Evolutionary conservation across 1,139 yeast genomes (phyloP).

Genomic region (Magnusiomyces starmeri): DNA sequence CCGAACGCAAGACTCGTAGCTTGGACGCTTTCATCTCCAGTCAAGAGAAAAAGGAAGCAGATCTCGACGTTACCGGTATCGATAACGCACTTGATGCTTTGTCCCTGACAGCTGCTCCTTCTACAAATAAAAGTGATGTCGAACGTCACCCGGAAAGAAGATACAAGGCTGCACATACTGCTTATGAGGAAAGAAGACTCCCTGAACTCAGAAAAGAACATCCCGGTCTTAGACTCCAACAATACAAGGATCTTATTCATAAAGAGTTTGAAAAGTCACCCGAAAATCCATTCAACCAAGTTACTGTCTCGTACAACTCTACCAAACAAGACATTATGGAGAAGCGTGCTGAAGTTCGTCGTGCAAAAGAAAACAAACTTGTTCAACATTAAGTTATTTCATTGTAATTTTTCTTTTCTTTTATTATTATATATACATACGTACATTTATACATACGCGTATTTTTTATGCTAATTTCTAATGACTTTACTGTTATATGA

Average conservation of each 20-base stretch:
- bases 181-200: slow-evolving; percentile 62
- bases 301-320: slow-evolving; percentile 59
- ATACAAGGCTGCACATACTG: slow-evolving; percentile 72
- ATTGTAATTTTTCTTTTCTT: too few species aligned
- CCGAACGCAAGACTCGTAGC: slow-evolving; percentile 55
- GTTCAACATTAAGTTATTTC: slow-evolving; percentile 3
- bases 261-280: slow-evolving; percentile 79
- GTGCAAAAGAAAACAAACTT: slow-evolving; percentile 31
- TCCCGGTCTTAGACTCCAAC: slow-evolving; percentile 76
- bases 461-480: not conserved
- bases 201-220: slow-evolving; percentile 71
- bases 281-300: slow-evolving; percentile 82
- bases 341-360: slow-evolving; percentile 47
- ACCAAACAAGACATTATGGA: slow-evolving; percentile 45
- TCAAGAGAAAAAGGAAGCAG: slow-evolving; percentile 29
- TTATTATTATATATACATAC: not conserved
- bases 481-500: too few species aligned
- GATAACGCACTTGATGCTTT: slow-evolving; percentile 77
- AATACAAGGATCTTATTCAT: slow-evolving; percentile 61
- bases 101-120: slow-evolving; percentile 38
- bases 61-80: slow-evolving; percentile 64
- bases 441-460: not conserved
- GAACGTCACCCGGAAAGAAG: slow-evolving; percentile 89
- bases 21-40: slow-evolving; percentile 42
- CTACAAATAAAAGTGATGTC: slow-evolving; percentile 43